Evolutionary conservation across 1,139 yeast species (phyloP).

Genomic region (Maudiozyma humilis): DNA sequence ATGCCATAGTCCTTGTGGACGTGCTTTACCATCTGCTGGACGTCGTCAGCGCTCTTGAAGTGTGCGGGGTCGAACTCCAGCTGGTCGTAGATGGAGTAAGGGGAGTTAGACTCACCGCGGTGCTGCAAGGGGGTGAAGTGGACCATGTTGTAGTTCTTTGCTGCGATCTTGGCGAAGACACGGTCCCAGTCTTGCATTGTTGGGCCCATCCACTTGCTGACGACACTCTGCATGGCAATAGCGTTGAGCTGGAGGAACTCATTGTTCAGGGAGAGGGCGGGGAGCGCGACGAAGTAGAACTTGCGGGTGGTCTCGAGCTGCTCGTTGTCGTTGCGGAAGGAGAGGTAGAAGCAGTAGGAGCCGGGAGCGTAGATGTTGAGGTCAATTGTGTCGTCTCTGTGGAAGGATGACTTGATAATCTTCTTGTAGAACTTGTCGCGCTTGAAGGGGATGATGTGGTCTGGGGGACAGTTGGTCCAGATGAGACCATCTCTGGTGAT

Average conservation of each 20-base stretch:
- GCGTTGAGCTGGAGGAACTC: constrained; percentile 63
- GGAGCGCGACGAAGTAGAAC: constrained; percentile 74
- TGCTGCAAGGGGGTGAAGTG: constrained; percentile 92
- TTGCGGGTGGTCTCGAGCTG: constrained; percentile 42
- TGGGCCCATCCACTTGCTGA: constrained; percentile 86
- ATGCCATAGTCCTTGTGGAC: constrained; percentile 52
- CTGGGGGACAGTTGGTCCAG: constrained; percentile 66
- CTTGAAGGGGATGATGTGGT: constrained; percentile 38
- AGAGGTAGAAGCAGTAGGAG: constrained; percentile 59
- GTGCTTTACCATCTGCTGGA: constrained; percentile 38
- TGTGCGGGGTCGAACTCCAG: constrained; percentile 59
- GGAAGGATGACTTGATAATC: constrained; percentile 43
- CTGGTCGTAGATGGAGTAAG: constrained; percentile 87
- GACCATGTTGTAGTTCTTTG: constrained; percentile 86
- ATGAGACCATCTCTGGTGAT: constrained; percentile 64
- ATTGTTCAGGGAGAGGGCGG: constrained; percentile 53
- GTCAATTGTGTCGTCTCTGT: constrained; percentile 52
- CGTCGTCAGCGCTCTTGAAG: constrained; percentile 46
- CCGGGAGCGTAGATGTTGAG: constrained; percentile 70
- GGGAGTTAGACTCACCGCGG: constrained; percentile 84
- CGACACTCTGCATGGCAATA: constrained; percentile 75
- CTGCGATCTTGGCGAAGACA: constrained; percentile 50
- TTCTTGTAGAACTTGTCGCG: constrained; percentile 48
- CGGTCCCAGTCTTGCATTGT: constrained; percentile 48
- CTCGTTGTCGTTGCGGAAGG: constrained; percentile 37